Conservation (phyloP, 805 yeast species). For the Sugiyamaella qingdaonensis region DNA sequence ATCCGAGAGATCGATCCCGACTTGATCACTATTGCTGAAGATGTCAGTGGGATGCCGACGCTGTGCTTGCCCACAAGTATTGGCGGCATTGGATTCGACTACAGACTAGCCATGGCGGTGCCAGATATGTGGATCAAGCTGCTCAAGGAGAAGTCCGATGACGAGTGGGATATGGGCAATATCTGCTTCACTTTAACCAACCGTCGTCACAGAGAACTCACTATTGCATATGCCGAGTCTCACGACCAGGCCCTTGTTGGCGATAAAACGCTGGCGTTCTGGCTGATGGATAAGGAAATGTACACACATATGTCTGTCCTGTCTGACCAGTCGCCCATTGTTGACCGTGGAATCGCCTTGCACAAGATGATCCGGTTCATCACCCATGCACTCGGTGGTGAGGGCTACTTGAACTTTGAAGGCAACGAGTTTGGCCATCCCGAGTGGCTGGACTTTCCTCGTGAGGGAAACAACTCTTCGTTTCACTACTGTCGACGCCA, state of each 20-base stretch:
- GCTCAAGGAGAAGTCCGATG: slow-evolving; percentile 77
- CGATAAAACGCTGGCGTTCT: slow-evolving; percentile 91
- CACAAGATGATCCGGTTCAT: slow-evolving; percentile 87
- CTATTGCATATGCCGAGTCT: slow-evolving; percentile 89
- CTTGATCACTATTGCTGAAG: slow-evolving; percentile 86
- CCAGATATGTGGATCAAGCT: slow-evolving; percentile 99
- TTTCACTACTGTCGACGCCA: slow-evolving; percentile 95
- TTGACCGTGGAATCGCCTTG: slow-evolving; percentile 85
- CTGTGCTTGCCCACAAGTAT: slow-evolving; percentile 64
- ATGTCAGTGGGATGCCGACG: slow-evolving; percentile 97
- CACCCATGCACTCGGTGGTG: slow-evolving; percentile 93
- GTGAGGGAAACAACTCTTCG: slow-evolving; percentile 80
- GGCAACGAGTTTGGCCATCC: slow-evolving; percentile 99
- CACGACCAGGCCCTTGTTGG: slow-evolving; percentile 98
- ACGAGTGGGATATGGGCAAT: slow-evolving; percentile 84
- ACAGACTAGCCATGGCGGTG: slow-evolving; percentile 91
- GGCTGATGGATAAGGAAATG: slow-evolving; percentile 99
- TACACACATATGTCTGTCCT: slow-evolving; percentile 88
- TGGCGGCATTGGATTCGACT: slow-evolving; percentile 94
- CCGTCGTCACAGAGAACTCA: slow-evolving; percentile 81
- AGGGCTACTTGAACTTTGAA: slow-evolving; percentile 91
- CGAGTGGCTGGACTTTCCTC: slow-evolving; percentile 97
- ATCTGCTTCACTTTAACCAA: slow-evolving; percentile 81
- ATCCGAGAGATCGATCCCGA: slow-evolving; percentile 51
- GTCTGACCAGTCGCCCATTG: slow-evolving; percentile 65